Evolutionary conservation across 2,329 filamentous ascomycete genomes (phyloP).

Genomic region (Alternaria triticimaculans): DNA sequence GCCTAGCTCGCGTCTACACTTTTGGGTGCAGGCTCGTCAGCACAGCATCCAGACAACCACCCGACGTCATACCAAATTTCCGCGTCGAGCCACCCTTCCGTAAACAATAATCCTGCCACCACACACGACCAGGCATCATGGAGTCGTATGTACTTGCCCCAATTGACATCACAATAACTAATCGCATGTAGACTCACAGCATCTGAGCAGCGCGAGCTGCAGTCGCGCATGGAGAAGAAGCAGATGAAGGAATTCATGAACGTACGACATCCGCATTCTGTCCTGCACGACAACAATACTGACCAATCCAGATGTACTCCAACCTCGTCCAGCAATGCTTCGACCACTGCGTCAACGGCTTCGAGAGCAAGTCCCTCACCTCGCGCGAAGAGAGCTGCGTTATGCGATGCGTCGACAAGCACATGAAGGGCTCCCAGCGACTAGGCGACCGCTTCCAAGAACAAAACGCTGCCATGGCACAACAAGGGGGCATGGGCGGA

Average conservation of each 20-base stretch:
- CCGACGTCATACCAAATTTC: slow-evolving; percentile 18
- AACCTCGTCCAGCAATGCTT: slow-evolving; percentile 89
- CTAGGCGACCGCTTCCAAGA: slow-evolving; percentile 89
- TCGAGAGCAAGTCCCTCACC: slow-evolving; percentile 94
- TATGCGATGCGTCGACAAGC: slow-evolving; percentile 94
- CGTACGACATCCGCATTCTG: slow-evolving; percentile 62
- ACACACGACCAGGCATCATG: slow-evolving; percentile 30
- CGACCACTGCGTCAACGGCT: slow-evolving; percentile 96
- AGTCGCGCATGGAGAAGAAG: slow-evolving; percentile 93
- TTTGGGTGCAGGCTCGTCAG: slow-evolving; percentile 29
- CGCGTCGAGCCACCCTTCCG: neutral
- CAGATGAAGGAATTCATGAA: slow-evolving; percentile 99
- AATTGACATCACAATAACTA: slow-evolving; percentile 9
- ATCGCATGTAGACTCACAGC: slow-evolving; percentile 66
- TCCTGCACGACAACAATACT: neutral
- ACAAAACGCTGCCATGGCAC: slow-evolving; percentile 72
- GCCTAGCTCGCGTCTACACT: slow-evolving; percentile 30
- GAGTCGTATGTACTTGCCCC: slow-evolving; percentile 42
- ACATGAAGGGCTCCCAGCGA: slow-evolving; percentile 88
- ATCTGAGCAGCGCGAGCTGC: slow-evolving; percentile 89
- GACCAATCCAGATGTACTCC: slow-evolving; percentile 65
- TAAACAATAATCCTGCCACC: neutral
- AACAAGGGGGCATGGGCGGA: slow-evolving; percentile 52
- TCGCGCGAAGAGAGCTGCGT: slow-evolving; percentile 90
- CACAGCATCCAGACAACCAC: slow-evolving; percentile 11